Base-by-base conservation (phyloP, 176 grass and related monocot species). In the Musa beccarii region DNA sequence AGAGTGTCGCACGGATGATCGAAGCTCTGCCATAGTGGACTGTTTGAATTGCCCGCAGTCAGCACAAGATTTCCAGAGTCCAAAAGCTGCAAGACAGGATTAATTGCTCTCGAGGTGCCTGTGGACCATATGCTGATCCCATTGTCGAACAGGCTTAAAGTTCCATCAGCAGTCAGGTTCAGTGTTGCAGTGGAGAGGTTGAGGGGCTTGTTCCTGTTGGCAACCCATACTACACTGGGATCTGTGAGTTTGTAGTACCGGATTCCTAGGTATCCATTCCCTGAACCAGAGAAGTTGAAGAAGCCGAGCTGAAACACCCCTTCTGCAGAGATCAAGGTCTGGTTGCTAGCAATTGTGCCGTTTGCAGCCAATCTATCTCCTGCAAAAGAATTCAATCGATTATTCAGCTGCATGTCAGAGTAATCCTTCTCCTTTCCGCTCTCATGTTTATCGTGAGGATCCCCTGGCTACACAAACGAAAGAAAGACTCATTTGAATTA, bases 1-100 rank as follows among this genome's bases (percentile, higher is more conserved):
- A 92, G 71, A 74, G 90, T 92, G 79, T 89, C 84, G 59, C 76
- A 81, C 70, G 84, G 90, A 78, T 87, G 84, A 77, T 92, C 84
- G 87, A 92, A 92, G 69, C 82, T 85, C 71, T 92, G 70, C 84
- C 87, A 92, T 52, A 74, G 53, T 8, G 15, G 16, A 9, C 2
- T 10, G 0, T 15, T 7, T 1, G 10, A 2, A 2, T 23, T 50
- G 1, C 52, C 20, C 11, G 12, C 54, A 17, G 24, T 59, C 53
- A 75, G 1, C 24, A 75, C 25, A 29, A 75, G 72, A 34, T 75
- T 75, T 21, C 72, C 72, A 0, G 54, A 75, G 25, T 59, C 72
- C 12, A 26, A 26, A 22, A 74, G 72, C 25, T 57, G 72, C 23
- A 74, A 1, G 0, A 8, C 10, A 11, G 72, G 52, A 17, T 56